A percentile compares a stretch with the other conserved stretches of the same genome.
Conservation (phyloP, 2,329 filamentous ascomycete species). For the Xylaria sp. region DNA sequence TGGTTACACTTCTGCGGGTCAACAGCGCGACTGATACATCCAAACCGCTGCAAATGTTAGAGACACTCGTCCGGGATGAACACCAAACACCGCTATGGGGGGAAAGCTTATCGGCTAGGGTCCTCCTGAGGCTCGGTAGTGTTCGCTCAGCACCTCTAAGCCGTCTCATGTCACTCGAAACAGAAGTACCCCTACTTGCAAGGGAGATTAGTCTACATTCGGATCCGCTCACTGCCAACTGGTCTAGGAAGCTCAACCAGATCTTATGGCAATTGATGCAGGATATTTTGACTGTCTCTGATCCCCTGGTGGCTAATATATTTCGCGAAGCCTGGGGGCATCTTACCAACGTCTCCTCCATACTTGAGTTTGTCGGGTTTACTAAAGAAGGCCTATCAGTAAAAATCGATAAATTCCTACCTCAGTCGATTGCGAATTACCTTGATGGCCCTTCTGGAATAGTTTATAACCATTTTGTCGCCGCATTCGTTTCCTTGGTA, state of each 20-base stretch:
- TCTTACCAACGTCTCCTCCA: constrained; percentile 31
- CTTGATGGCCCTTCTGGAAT: constrained; percentile 44
- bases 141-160: constrained; percentile 66
- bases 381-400: constrained; percentile 45
- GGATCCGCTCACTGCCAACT: constrained; percentile 61
- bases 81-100: constrained; percentile 51
- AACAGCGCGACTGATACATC: constrained; percentile 54
- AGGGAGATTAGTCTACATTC: constrained; percentile 64
- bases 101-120: constrained; percentile 59
- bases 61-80: constrained; percentile 55
- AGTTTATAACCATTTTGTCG: constrained; percentile 55
- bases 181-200: constrained; percentile 71
- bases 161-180: constrained; percentile 71
- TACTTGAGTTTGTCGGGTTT: constrained; percentile 39
- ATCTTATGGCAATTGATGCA: constrained; percentile 61
- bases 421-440: constrained; percentile 42
- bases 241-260: constrained; percentile 60
- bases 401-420: constrained; percentile 42
- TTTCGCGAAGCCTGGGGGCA: constrained; percentile 46
- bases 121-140: constrained; percentile 66
- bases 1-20: constrained; percentile 58
- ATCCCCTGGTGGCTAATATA: constrained; percentile 47
- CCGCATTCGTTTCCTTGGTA: constrained; percentile 59
- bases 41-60: constrained; percentile 59
- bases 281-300: constrained; percentile 56